These are phyloP conservation scores for Trametes villosa DNA, from an alignment of 768 basidiomycete genomes.

Conservation along the genomic window DNA sequence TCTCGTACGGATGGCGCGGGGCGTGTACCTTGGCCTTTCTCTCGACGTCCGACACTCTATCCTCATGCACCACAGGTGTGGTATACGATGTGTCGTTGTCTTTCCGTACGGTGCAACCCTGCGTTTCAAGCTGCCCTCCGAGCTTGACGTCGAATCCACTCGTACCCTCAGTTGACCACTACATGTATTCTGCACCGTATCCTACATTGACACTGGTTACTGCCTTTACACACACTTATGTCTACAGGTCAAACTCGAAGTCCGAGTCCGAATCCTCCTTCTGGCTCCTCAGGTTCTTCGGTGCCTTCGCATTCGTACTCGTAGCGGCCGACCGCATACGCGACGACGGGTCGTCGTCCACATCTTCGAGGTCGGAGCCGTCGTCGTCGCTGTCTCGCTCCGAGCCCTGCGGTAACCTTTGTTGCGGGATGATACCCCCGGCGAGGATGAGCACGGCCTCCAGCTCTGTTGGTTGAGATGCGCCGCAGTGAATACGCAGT, in stretches of 20 bases:
- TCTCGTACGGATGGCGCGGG: too few species aligned
- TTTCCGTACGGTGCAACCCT: too few species aligned
- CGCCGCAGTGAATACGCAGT: background rate
- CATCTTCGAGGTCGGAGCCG: conserved; percentile 52
- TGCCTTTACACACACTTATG: too few species aligned
- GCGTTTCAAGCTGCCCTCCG: too few species aligned
- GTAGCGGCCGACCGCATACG: conserved; percentile 61
- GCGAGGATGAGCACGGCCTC: conserved; percentile 70
- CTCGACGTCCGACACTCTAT: too few species aligned
- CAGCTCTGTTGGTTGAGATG: conserved; percentile 51
- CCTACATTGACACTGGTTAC: too few species aligned
- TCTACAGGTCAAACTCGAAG: conserved; percentile 52
- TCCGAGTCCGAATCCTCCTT: conserved; percentile 77
- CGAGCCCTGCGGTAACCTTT: conserved; percentile 41
- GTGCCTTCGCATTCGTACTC: conserved; percentile 52
- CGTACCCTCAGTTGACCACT: too few species aligned
- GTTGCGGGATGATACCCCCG: conserved; percentile 64
- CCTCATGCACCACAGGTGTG: too few species aligned
- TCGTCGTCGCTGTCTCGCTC: conserved; percentile 30
- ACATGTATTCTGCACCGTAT: too few species aligned
- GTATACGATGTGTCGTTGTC: too few species aligned
- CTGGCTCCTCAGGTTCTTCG: conserved; percentile 61
- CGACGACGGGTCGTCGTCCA: conserved; percentile 53
- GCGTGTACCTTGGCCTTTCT: too few species aligned
- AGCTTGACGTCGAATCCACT: too few species aligned